phyloP scores from a whole-genome alignment of 2,329 filamentous ascomycete genomes.

The Fusarium kyushuense region DNA sequence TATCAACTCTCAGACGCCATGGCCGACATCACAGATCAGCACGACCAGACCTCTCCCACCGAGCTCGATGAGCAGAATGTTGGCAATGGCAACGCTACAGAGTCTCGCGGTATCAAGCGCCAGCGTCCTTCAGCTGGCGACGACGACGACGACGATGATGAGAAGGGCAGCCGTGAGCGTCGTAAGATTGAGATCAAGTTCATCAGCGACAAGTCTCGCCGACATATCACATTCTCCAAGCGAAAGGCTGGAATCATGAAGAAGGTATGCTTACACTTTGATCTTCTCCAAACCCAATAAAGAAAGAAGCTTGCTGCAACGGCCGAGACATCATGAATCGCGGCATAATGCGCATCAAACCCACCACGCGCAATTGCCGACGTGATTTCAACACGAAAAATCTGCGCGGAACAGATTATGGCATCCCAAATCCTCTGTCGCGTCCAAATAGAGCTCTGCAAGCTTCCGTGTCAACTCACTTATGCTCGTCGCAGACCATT shows the following conservation, averaged over 20 bases:
- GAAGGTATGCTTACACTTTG: constrained; percentile 76
- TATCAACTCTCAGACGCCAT: constrained; percentile 58
- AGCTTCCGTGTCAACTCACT: constrained; percentile 4
- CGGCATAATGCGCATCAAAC: constrained; percentile 2
- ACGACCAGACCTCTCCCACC: constrained; percentile 79
- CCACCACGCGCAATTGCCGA: constrained; percentile 1
- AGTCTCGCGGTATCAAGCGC: constrained; percentile 90
- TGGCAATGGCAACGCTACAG: constrained; percentile 79
- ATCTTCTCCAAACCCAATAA: background rate
- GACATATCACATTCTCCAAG: constrained; percentile 99
- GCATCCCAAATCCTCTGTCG: constrained; percentile 10
- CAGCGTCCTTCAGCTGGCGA: constrained; percentile 84
- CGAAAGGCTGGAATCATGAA: constrained; percentile 99
- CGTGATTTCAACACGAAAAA: background rate
- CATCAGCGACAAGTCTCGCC: constrained; percentile 99
- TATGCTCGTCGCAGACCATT: background rate
- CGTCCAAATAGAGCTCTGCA: constrained; percentile 17
- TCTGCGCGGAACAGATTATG: background rate
- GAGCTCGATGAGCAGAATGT: constrained; percentile 80
- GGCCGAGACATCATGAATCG: background rate
- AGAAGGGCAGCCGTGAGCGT: constrained; percentile 97
- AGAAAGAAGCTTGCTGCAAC: constrained; percentile 1
- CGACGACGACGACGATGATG: constrained; percentile 97
- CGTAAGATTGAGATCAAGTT: constrained; percentile 99
- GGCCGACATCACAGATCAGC: constrained; percentile 84